A percentile compares a stretch with the other conserved stretches of the same genome.
Conservation (phyloP, 257 asterid genomes). For the Fraxinus excelsior region DNA sequence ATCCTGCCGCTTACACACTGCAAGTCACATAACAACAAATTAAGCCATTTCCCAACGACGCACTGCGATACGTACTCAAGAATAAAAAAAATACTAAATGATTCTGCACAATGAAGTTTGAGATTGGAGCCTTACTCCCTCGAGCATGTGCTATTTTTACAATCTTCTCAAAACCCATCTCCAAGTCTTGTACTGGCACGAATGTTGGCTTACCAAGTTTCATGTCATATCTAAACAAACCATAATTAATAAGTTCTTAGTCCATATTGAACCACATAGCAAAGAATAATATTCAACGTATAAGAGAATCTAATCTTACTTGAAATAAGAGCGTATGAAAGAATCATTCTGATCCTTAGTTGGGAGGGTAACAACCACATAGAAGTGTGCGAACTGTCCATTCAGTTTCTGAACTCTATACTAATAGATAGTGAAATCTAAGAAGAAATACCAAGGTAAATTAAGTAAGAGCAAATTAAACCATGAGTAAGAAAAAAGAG, state of each 20-base stretch:
- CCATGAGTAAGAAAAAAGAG: conserved; percentile 9
- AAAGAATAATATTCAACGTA: conserved; percentile 16
- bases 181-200: conserved; percentile 76
- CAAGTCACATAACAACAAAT: conserved; percentile 19
- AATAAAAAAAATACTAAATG: conserved; percentile 5
- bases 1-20: conserved; percentile 86
- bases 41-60: conserved; percentile 9
- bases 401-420: conserved; percentile 73
- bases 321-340: conserved; percentile 71
- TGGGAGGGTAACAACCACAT: conserved; percentile 84
- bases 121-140: conserved; percentile 57
- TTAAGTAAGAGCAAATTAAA: background rate
- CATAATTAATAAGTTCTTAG: conserved; percentile 28
- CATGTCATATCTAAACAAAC: conserved; percentile 54
- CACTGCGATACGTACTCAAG: conserved; percentile 26
- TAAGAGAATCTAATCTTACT: conserved; percentile 51
- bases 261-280: conserved; percentile 8
- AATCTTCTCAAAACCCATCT: conserved; percentile 95
- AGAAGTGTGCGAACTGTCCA: conserved; percentile 80
- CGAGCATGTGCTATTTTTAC: conserved; percentile 88
- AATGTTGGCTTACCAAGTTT: conserved; percentile 85
- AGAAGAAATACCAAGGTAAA: background rate
- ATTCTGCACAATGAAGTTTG: conserved; percentile 21
- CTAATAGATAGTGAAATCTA: conserved; percentile 20
- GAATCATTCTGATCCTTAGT: conserved; percentile 73